Conservation (phyloP, 371 early-diverging fungal genomes). For the Mucor indicus region DNA sequence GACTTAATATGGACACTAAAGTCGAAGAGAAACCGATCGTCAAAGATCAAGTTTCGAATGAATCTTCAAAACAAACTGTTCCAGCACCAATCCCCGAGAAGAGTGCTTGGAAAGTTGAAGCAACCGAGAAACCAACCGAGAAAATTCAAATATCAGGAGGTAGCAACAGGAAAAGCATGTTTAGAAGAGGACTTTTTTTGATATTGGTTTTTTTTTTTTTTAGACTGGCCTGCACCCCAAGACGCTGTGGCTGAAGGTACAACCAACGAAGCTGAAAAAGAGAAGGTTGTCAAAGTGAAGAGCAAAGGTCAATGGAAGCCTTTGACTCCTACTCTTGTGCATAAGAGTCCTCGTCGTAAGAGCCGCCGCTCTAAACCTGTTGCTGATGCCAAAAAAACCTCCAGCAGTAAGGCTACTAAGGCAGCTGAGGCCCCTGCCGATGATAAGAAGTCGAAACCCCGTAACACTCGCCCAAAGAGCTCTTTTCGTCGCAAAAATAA, state of each 20-base stretch:
- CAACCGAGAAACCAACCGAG: conserved; percentile 32
- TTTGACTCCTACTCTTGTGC: conserved; percentile 62
- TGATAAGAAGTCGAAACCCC: conserved; percentile 17
- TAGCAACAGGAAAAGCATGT: no score
- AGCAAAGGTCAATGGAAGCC: conserved; percentile 62
- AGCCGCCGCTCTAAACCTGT: conserved; percentile 20
- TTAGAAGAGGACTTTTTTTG: no score
- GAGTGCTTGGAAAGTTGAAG: conserved; percentile 55
- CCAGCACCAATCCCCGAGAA: conserved; percentile 54
- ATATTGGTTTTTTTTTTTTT: no score
- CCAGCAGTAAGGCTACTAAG: not conserved
- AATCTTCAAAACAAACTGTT: conserved; percentile 19
- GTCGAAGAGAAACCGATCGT: not conserved
- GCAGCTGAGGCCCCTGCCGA: conserved; percentile 13
- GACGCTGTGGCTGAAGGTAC: conserved; percentile 37
- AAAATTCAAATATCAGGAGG: no score
- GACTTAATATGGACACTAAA: conserved; percentile 7
- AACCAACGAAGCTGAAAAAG: conserved; percentile 29
- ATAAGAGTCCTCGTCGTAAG: conserved; percentile 41
- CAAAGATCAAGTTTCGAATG: not conserved
- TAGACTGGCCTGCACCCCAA: conserved; percentile 50
- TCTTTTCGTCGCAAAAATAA: conserved; percentile 28
- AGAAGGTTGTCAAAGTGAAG: conserved; percentile 36
- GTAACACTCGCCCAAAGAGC: conserved; percentile 12
- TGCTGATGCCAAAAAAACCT: not conserved